These are phyloP conservation scores for Mortierella claussenii DNA, from an alignment of 192 early-diverging fungal species.

Conservation along the genomic window DNA sequence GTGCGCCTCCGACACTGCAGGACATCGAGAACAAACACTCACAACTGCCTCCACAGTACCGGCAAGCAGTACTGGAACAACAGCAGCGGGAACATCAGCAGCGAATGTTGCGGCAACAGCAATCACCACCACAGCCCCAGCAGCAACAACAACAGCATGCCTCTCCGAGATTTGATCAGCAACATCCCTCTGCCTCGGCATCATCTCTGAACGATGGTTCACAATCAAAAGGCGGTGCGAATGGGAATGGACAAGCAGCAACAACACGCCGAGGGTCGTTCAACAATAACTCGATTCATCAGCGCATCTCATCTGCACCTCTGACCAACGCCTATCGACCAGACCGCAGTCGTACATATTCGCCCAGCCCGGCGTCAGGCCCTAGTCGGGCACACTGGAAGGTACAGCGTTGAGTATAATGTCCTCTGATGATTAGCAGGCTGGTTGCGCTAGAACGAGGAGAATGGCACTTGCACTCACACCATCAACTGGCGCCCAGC, in stretches of 20 bases:
- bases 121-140: too few relatives aligned
- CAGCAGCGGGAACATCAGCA: constrained; percentile 44
- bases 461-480: neutral
- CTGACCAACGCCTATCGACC: constrained; percentile 23
- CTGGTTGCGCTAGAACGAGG: neutral
- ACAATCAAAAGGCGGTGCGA: too few relatives aligned
- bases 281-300: constrained; percentile 21
- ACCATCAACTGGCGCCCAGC: constrained; percentile 1
- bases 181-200: constrained; percentile 18
- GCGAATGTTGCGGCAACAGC: constrained; percentile 30
- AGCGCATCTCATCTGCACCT: constrained; percentile 28
- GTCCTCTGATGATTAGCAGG: neutral
- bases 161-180: constrained; percentile 15
- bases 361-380: neutral
- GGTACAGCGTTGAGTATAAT: constrained; percentile 5
- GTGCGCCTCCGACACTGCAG: constrained; percentile 30
- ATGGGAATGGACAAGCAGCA: too few relatives aligned
- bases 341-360: constrained; percentile 2
- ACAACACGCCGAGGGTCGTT: too few relatives aligned
- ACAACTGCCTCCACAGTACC: constrained; percentile 43
- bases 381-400: constrained; percentile 52
- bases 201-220: too few relatives aligned
- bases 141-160: constrained; percentile 11
- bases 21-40: constrained; percentile 36
- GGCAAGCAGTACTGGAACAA: constrained; percentile 44